Evolutionary conservation across 2,329 filamentous ascomycete genomes (phyloP), one percentile per base, ranked within the genome.

Genomic region (Lithohypha guttulata): DNA sequence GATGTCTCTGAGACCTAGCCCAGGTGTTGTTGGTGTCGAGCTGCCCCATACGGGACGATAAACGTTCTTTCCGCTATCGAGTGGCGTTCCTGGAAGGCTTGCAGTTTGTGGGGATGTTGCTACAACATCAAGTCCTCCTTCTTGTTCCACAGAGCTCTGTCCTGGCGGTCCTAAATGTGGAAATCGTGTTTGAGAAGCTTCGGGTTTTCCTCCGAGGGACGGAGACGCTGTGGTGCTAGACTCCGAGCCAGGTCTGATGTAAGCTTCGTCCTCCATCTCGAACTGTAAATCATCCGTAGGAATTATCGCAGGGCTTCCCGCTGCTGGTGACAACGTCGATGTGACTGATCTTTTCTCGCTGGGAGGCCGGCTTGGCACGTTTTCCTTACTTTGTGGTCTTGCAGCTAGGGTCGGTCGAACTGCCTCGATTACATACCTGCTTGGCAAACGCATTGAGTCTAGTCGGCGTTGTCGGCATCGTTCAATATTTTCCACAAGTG

Each of bases 211-310:
- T 14, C 13, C 19, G 13, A 35, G 21, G 7, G 15, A 15, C 11
- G 33, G 21, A 6, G 33, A 26, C n/a, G 13, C 20, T 14, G 6
- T 15, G 25, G 35, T 13, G 8, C n/a, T 39, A 2, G 6, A 10
- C 19, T 28, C 17, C 11, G 27, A 7, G 6, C 6, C 18, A 6
- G 18, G 8, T 27, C 37, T 18, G 17, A 14, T 29, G 15, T n/a
- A 11, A 8, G 29, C 13, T 13, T 86, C 84, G 25, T 93, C 86
- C 42, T 94, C 89, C 86, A 95, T 95, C 48, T 84, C 77, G 55
- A 95, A 95, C 59, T 94, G 93, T 39, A 95, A 69, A 50, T 95
- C 87, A 25, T 70, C 70, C 75, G 78, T 30, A 91, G 65, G 13
- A 64, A 38, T 23, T n/a, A 52, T 48, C 22, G 43, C 68, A 1